Evolutionary conservation across 2,329 filamentous ascomycete genomes (phyloP), one percentile per base, ranked within the genome.

Genomic region (Colletotrichum coccodes): DNA sequence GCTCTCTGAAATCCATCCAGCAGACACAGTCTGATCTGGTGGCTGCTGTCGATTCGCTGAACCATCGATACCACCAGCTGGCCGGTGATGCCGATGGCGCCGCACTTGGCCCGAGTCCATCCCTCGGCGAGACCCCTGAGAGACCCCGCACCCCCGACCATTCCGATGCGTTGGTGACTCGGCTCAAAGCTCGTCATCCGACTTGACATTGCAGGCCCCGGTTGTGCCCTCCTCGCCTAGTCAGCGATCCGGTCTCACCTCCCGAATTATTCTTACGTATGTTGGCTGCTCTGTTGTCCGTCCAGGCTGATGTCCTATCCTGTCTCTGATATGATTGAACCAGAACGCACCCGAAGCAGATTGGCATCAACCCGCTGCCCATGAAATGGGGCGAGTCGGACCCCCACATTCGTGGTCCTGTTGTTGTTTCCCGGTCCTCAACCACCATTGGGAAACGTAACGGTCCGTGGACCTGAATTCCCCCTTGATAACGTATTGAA

Each of bases 261-360:
- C 86, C 60, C 84, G 86, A 23, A 88, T 89, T 68, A 82, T 88
- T 70, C 80, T 89, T 70, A 89, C 86, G 85, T 87, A 75, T 74
- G 77, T 71, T 64, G 59, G 46, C 34, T 23, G 23, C 16, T 21
- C 46, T 18, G 6, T 40, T 16, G 5, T 46, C 21, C 49, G n/a
- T 8, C 28, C 5, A 12, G n/a, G n/a, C 16, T 30, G 4, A 36
- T 38, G n/a, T n/a, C n/a, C n/a, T 36, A 2, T 30, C 6, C 12
- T 11, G 23, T 40, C 12, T 36, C 44, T 50, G 44, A 60, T 34
- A 4, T 14, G 26, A 9, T 38, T 34, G 34, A 16, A 7, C 34
- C 34, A 89, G 87, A 58, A 97, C 95, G 6, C 98, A 98, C 80
- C 95, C 95, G 32, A 94, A 94, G 74, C 95, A 98, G 82, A 94